Evolutionary conservation across 257 asterid genomes (phyloP).

Genomic region (Nicotiana knightiana): DNA sequence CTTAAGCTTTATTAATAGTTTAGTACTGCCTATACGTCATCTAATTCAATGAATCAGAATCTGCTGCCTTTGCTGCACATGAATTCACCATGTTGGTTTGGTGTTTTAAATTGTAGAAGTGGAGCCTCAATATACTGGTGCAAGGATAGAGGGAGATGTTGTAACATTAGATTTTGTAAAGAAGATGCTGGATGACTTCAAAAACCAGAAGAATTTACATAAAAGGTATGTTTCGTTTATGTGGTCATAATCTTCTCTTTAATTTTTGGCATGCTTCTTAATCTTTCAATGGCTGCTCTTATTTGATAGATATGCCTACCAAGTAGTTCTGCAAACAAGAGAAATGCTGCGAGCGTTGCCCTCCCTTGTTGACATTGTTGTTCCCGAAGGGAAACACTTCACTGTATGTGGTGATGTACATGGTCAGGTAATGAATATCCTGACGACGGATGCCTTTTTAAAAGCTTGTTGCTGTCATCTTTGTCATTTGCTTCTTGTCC

Average conservation of each 20-base stretch:
- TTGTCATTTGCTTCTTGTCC: background rate
- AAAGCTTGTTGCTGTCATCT: background rate
- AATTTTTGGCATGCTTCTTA: background rate
- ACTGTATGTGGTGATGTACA: slow-evolving; percentile 99
- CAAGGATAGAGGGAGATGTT: slow-evolving; percentile 86
- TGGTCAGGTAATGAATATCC: slow-evolving; percentile 78
- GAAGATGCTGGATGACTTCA: slow-evolving; percentile 94
- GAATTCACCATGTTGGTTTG: slow-evolving; percentile 13
- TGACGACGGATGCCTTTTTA: background rate
- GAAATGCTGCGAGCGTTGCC: slow-evolving; percentile 76
- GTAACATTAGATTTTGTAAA: slow-evolving; percentile 88
- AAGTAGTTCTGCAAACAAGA: slow-evolving; percentile 78
- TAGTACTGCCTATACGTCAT: background rate
- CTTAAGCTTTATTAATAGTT: background rate
- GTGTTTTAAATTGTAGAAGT: slow-evolving; percentile 59
- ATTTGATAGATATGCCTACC: slow-evolving; percentile 74
- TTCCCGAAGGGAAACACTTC: slow-evolving; percentile 81
- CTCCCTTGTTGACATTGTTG: slow-evolving; percentile 85
- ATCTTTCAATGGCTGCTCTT: slow-evolving; percentile 1
- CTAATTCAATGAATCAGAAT: background rate
- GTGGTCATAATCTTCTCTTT: background rate
- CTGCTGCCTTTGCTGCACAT: background rate
- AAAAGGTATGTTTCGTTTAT: slow-evolving; percentile 46
- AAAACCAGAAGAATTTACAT: slow-evolving; percentile 77
- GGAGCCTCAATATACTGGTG: slow-evolving; percentile 88